phyloP scores from a whole-genome alignment of 2,329 filamentous ascomycete genomes.

The Penicillium janthinellum region DNA sequence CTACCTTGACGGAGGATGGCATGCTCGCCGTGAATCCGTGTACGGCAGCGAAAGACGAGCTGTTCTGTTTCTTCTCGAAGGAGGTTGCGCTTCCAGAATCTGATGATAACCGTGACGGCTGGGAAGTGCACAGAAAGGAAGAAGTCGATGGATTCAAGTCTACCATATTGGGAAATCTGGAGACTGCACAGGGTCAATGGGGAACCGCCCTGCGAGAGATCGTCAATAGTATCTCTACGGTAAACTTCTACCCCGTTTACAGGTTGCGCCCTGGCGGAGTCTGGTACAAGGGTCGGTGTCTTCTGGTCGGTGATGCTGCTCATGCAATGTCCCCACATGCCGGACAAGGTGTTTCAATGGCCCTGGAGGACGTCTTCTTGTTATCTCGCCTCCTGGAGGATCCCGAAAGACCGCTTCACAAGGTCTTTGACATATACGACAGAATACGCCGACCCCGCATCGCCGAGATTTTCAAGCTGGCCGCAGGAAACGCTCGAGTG shows the following conservation, averaged over 20 bases:
- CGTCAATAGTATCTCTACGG: constrained; percentile 18
- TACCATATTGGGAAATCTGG: constrained; percentile 25
- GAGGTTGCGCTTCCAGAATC: constrained; percentile 30
- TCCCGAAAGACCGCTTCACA: constrained; percentile 12
- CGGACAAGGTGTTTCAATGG: constrained; percentile 57
- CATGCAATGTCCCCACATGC: constrained; percentile 42
- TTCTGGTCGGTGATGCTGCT: constrained; percentile 37
- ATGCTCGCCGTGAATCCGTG: constrained; percentile 31
- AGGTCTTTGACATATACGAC: constrained; percentile 31
- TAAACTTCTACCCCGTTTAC: constrained; percentile 43
- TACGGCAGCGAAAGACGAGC: constrained; percentile 23
- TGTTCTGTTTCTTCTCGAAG: constrained; percentile 37
- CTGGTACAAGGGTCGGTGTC: constrained; percentile 43
- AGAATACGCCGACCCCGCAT: constrained; percentile 35
- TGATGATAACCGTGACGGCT: constrained; percentile 34
- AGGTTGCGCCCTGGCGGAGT: constrained; percentile 36
- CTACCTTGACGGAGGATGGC: constrained; percentile 34
- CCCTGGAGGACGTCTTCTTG: constrained; percentile 51
- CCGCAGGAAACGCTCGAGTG: constrained; percentile 26
- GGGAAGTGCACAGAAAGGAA: constrained; percentile 33
- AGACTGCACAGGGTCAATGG: constrained; percentile 32
- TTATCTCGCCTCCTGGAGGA: constrained; percentile 31
- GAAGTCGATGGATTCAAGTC: constrained; percentile 36
- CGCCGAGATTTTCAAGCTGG: constrained; percentile 26
- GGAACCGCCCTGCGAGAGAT: constrained; percentile 19